Percentiles rank a stretch among this genome's conserved stretches.
These are phyloP conservation scores for Ramularia collo-cygni DNA, from an alignment of 2,329 filamentous ascomycete genomes.

Conservation along the genomic window DNA sequence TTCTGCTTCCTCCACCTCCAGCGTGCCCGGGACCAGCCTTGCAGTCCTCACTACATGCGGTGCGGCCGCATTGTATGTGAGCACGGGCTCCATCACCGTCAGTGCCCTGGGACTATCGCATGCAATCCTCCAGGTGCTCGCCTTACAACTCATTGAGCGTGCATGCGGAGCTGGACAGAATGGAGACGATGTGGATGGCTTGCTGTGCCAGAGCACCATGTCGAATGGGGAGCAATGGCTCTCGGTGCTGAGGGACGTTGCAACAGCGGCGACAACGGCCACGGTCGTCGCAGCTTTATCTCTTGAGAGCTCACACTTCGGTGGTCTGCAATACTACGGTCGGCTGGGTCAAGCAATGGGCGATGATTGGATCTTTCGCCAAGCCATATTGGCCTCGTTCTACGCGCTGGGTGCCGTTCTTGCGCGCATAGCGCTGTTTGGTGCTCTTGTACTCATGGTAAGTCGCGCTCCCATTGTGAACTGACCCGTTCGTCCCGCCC, in stretches of 20 bases:
- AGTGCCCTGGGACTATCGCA: slow-evolving; percentile 38
- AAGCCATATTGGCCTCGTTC: slow-evolving; percentile 15
- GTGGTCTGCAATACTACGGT: slow-evolving; percentile 21
- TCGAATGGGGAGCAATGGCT: too few relatives aligned
- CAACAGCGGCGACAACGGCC: slow-evolving; percentile 21
- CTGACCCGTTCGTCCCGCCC: slow-evolving; percentile 2
- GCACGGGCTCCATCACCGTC: slow-evolving; percentile 24
- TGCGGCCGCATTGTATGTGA: not conserved
- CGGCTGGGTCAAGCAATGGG: too few relatives aligned
- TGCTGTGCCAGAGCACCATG: slow-evolving; percentile 23
- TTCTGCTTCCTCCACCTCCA: too few relatives aligned
- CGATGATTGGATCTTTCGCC: too few relatives aligned
- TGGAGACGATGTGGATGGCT: slow-evolving; percentile 31
- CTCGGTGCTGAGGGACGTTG: slow-evolving; percentile 27
- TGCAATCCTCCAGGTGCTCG: slow-evolving; percentile 34
- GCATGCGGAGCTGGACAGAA: slow-evolving; percentile 10
- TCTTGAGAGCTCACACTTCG: slow-evolving; percentile 24
- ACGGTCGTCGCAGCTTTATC: slow-evolving; percentile 22
- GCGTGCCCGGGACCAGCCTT: too few relatives aligned
- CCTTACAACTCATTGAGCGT: slow-evolving; percentile 37
- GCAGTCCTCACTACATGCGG: too few relatives aligned
- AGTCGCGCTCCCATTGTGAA: slow-evolving; percentile 13
- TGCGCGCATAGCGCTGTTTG: slow-evolving; percentile 19
- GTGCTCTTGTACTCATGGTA: slow-evolving; percentile 25
- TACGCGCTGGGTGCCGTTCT: slow-evolving; percentile 19